phyloP scores from a whole-genome alignment of 495 filamentous ascomycete species.

The Tuber magnatum region DNA sequence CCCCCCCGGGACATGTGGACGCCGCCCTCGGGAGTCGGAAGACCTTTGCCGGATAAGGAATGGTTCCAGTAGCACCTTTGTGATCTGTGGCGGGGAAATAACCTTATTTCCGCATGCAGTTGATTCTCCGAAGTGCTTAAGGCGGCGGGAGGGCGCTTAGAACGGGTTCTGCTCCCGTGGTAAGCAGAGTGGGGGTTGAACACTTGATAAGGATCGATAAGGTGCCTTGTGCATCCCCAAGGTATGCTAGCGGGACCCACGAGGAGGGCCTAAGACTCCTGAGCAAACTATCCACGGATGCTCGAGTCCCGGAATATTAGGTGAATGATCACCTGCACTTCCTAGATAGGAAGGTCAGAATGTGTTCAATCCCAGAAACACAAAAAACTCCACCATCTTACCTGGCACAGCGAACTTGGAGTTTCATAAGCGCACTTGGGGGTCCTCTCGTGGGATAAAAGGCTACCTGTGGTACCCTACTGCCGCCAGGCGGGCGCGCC shows the following conservation, averaged over 20 bases:
- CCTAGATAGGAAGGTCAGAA: not conserved
- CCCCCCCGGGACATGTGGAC: not conserved
- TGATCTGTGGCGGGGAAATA: not conserved
- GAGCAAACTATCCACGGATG: not conserved
- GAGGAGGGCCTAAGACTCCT: not conserved
- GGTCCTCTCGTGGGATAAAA: not conserved
- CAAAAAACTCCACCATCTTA: not conserved
- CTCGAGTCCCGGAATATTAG: not conserved
- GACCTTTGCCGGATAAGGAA: not conserved
- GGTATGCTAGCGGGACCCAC: not conserved
- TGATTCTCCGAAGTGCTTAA: not conserved
- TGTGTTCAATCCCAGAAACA: not conserved
- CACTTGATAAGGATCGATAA: not conserved
- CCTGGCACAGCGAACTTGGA: not conserved
- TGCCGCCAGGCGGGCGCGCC: no score
- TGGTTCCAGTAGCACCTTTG: not conserved
- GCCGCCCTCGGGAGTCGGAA: not conserved
- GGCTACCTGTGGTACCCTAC: not conserved
- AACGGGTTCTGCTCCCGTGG: no score
- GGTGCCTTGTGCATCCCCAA: no score
- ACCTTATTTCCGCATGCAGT: not conserved
- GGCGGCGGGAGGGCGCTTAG: no score
- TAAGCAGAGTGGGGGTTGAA: not conserved
- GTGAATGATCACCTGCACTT: not conserved
- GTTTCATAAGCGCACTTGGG: not conserved